Base-by-base conservation (phyloP, 2,329 filamentous ascomycete genomes). In the Amesomyces nigricolor region DNA sequence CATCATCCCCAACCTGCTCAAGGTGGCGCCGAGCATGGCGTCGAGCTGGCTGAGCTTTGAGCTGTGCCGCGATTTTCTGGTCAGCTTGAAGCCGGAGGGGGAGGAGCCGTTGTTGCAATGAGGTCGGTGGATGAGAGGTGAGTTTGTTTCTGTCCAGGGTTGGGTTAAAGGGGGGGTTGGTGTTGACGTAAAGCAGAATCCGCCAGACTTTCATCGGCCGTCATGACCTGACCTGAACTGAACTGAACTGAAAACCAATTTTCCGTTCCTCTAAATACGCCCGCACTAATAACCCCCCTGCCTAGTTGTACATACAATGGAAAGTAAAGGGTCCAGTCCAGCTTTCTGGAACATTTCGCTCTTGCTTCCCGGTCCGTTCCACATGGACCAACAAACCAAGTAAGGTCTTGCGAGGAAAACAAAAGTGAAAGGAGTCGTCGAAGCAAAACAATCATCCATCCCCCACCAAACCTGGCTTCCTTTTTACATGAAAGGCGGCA, bases 21-120 rank as follows among this genome's bases (percentile, higher is more conserved):
- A 99, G 73, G 94, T 99, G 14, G 92, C 94, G 7, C 94, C 94
- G 3, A 97, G 91, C 70, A 99, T 99, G 92, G 94, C 94, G 14
- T 95, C 91, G 64, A 96, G 89, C 72, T 99, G 94, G 92, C 81
- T 97, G 58, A 96, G 91, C 71, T 99, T 95, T 69, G 94, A 99
- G 73, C 76, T 97, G 69, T 92, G 89, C 8, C 82, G 94, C 62
- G 94, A 99, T 72, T 87, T 95, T 67, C 74, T 97, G 40, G 76
- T 95, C 55, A 75, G 74, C 17, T 69, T 91, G 30, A 79, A 79
- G 57, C 72, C 76, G 1, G 74, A 75, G 22, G 67, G 75, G 26
- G 68, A 66, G 17, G 63, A 69, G n/a, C 62, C 68, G 29, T 53
- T 62, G 11, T 47, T 65, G 29, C 61, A 64, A 53, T 70, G 57